Base-by-base conservation (phyloP, 495 filamentous ascomycete species). In the Lasiosphaeria miniovina region DNA sequence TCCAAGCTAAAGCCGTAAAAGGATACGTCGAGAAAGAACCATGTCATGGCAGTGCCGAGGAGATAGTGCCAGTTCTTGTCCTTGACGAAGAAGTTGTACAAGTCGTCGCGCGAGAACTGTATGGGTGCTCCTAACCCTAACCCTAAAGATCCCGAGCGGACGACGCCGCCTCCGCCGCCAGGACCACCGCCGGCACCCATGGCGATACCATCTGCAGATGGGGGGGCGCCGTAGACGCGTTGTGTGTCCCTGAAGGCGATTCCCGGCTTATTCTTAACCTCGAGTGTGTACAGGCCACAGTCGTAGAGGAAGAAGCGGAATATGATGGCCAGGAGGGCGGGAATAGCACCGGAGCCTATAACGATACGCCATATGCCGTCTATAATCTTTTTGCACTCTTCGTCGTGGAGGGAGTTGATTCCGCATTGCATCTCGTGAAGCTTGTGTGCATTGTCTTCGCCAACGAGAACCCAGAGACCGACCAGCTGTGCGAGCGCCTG, bases 311-410 rank as follows among this genome's bases (percentile, higher is more conserved):
- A 90, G 14, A 92, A 78, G 49, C 89, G 89, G 71, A 84, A 91
- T 74, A 89, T 90, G 43, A 92, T 80, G 35, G 88, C 88, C 31
- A 88, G 74, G 52, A 80, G 80, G 10, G 83, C 89, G 10, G 89
- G 89, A 3, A 91, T 80, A 9, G 85, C 84, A 56, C 88, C 89
- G 15, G 90, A 83, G 4, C 89, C 89, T 65, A 91, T 88, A 50
- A 90, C 77, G 7, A 86, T 76, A 59, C 89, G 83, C 89, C 89
- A 92, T 79, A 91, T 89, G 60, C 88, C 85, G 73, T 91, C 89
- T 3, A 90, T 83, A n/a, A 86, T 86, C 14, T 83, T 68, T 24
- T 77, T 76, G 70, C 88, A 90, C 36, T 76, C 81, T n/a, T 79
- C 82, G 36, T 77, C 74, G 68, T 88, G 85, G 4, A 76, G 61